These are phyloP conservation scores for Hanseniaspora pseudoguilliermondii DNA, from an alignment of 805 yeast genomes.

Conservation along the genomic window DNA sequence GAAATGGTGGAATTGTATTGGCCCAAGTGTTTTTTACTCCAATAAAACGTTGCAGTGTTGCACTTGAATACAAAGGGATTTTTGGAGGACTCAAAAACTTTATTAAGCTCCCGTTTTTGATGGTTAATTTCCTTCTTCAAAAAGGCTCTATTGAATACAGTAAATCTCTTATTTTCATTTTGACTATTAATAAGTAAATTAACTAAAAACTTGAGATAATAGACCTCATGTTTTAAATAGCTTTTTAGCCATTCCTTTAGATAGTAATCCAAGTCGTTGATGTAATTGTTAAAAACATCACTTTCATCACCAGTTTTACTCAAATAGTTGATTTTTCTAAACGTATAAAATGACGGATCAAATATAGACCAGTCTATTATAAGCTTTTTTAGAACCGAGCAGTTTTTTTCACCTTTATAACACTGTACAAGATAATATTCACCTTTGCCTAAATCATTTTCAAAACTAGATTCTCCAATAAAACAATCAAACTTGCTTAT, in stretches of 20 bases:
- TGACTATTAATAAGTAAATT: not conserved
- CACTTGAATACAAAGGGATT: not conserved
- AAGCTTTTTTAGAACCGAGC: not conserved
- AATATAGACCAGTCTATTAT: constrained; percentile 2
- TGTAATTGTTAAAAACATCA: not conserved
- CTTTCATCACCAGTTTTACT: not conserved
- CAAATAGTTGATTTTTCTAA: not conserved
- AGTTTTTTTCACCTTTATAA: not conserved
- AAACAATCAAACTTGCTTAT: not conserved
- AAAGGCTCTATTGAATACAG: not conserved
- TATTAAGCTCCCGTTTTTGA: not conserved
- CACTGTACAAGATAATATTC: not conserved
- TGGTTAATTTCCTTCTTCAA: not conserved
- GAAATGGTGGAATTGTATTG: not conserved
- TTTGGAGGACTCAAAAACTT: not conserved
- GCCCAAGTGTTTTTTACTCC: constrained; percentile 1
- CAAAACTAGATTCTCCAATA: not conserved
- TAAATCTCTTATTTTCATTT: not conserved
- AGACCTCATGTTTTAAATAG: not conserved
- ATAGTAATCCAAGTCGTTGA: constrained; percentile 1
- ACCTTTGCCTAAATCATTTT: not conserved
- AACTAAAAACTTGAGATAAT: not conserved
- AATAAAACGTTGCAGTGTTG: not conserved
- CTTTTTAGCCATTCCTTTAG: not conserved
- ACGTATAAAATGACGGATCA: constrained; percentile 2